Percentiles rank a stretch among this genome's conserved stretches.
Evolutionary conservation across 192 early-diverging fungal species (phyloP).

Genomic region (Umbelopsis vinacea): DNA sequence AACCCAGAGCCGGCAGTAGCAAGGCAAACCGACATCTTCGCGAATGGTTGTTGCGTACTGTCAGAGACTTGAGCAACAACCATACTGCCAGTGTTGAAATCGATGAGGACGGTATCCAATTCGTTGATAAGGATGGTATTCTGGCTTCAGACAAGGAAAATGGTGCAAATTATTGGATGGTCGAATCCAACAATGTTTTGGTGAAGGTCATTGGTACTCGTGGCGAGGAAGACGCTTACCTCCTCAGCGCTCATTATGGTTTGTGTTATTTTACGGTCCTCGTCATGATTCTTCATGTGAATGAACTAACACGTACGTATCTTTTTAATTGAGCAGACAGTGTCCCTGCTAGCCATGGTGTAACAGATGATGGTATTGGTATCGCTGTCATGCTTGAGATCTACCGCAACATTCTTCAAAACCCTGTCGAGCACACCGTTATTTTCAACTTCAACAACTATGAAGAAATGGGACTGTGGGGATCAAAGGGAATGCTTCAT

Average conservation of each 20-base stretch:
- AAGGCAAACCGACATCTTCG: constrained; percentile 16
- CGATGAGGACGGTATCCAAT: constrained; percentile 28
- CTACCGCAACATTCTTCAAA: constrained; percentile 59
- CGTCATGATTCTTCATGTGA: neutral
- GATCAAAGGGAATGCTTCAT: constrained; percentile 63
- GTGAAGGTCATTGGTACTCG: constrained; percentile 37
- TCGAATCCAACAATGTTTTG: constrained; percentile 23
- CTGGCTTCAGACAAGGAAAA: too few species aligned
- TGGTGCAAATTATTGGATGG: neutral
- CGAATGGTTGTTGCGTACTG: neutral
- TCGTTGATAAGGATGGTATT: neutral
- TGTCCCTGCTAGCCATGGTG: constrained; percentile 70
- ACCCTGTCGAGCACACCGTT: constrained; percentile 64
- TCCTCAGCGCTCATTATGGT: constrained; percentile 72
- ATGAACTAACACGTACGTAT: neutral
- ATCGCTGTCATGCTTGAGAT: constrained; percentile 66
- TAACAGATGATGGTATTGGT: constrained; percentile 73
- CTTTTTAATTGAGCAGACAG: constrained; percentile 47
- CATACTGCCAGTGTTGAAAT: constrained; percentile 30
- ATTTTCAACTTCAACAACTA: constrained; percentile 77
- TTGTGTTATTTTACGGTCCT: neutral
- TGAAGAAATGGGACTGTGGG: constrained; percentile 69
- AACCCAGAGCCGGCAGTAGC: constrained; percentile 34
- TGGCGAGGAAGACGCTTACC: constrained; percentile 52
- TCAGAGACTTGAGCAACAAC: constrained; percentile 22